Evolutionary conservation across 495 filamentous ascomycete genomes (phyloP), one percentile per base, ranked within the genome.

Genomic region (Trichocladium antarcticum): DNA sequence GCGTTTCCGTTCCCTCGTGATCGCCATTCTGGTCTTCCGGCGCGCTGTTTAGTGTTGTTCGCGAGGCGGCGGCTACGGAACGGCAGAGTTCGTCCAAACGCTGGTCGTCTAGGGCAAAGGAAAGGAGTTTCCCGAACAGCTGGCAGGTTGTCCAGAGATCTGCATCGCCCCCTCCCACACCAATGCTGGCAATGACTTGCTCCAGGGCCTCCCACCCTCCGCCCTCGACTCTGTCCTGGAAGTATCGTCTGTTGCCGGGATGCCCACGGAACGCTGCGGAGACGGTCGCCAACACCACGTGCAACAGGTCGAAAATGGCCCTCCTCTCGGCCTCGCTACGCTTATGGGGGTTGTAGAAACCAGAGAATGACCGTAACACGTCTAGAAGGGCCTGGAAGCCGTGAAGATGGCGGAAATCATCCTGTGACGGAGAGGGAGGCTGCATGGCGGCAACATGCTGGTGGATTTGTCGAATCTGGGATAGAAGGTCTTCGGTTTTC

Each of bases 181-280:
- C 74, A 69, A 75, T 71, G 62, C 71, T 71, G 49, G 69, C 76
- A 49, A 90, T 73, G 10, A 74, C 73, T 50, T 83, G 78, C 53
- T 92, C 79, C 47, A 96, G 61, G n/a, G 78, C 78, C 47, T 76
- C 69, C 80, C 84, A 86, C 8, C 88, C 87, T 45, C 83, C 83
- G n/a, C 78, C 79, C 15, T 80, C 69, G 21, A 89, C 77, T 48
- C 77, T 74, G 50, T 77, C 78, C 42, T 78, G 74, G 65, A 96
- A 97, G 64, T 89, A 95, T 49, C 83, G 79, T 51, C 80, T 74
- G 67, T 97, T 98, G 11, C 89, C 90, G 49, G 81, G 75, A 66
- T 97, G 89, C 15, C 80, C 79, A 39, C 80, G 78, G 57, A 96
- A 76, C 21, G 81, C 80, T 42, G 87, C 83, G 1, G 84, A 80